Evolutionary conservation across 2,329 filamentous ascomycete species (phyloP), one percentile per base, ranked within the genome.

Genomic region (Lecanicillium sp.): DNA sequence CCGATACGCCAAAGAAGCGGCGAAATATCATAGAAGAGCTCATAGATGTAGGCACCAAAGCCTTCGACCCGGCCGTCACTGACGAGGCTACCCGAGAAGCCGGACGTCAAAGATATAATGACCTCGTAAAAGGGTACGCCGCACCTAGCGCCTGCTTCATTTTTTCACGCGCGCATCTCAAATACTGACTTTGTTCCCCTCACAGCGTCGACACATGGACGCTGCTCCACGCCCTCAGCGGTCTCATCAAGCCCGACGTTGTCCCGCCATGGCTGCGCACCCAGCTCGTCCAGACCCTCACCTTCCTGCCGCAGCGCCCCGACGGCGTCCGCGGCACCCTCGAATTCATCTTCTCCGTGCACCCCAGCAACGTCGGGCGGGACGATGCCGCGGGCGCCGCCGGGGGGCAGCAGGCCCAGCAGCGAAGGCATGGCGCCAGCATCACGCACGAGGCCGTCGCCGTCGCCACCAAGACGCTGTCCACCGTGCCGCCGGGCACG

Each of bases 271-370:
- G 80, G 79, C 68, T 87, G n/a, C 76, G 75, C 36, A 55, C 71
- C 15, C 71, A 72, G 35, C 60, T 87, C 2, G 69, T 83, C 55
- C 71, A 71, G 49, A 70, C 76, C 11, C 69, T 88, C 37, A 79
- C 82, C 2, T 60, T 71, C 11, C 58, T 87, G 9, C 84, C 84
- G 1, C 68, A 86, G 21, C 72, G 83, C 4, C 65, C 69, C 2
- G 74, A 79, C 52, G 84, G 84, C 15, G 81, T 88, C 12, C 75
- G 84, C 27, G 75, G 79, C 21, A 84, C 81, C 0, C 70, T 87
- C 52, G 84, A 87, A 58, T 87, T 87, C 58, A 72, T 88, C 29
- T 84, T 86, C 49, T 75, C 83, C 1, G 79, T 86, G 6, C 83
- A 86, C 52, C 78, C 83, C 0, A 73, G 76, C 52, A 71, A 68